Evolutionary conservation across 192 early-diverging fungal genomes (phyloP).

Genomic region (Coemansia sp.): DNA sequence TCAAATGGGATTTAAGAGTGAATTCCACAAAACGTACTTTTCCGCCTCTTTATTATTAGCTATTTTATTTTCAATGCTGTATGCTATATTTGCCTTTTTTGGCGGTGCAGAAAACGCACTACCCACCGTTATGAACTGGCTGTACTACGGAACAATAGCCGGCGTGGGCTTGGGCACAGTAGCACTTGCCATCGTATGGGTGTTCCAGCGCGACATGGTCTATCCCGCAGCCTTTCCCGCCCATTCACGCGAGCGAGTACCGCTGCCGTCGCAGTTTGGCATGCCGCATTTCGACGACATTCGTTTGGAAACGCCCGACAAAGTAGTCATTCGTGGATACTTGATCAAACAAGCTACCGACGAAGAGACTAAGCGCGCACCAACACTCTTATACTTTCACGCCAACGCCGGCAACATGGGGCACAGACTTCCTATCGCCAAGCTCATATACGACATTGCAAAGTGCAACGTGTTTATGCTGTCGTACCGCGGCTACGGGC

Average conservation of each 20-base stretch:
- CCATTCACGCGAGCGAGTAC: slow-evolving; percentile 47
- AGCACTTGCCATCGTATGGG: slow-evolving; percentile 55
- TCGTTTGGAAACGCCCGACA: slow-evolving; percentile 74
- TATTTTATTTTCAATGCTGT: slow-evolving; percentile 34
- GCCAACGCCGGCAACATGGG: slow-evolving; percentile 99
- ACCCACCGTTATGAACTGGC: slow-evolving; percentile 26
- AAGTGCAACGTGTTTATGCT: slow-evolving; percentile 92
- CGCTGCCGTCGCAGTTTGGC: slow-evolving; percentile 67
- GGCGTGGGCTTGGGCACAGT: slow-evolving; percentile 14
- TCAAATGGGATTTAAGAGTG: not conserved
- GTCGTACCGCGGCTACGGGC: slow-evolving; percentile 96
- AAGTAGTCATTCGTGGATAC: slow-evolving; percentile 76
- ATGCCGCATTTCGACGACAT: slow-evolving; percentile 71
- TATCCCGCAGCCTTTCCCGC: slow-evolving; percentile 67
- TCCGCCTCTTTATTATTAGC: not conserved
- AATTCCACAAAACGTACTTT: not conserved
- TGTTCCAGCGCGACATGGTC: slow-evolving; percentile 76
- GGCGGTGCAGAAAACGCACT: slow-evolving; percentile 37
- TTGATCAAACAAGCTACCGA: slow-evolving; percentile 65
- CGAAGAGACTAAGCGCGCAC: slow-evolving; percentile 55
- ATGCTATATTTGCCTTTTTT: slow-evolving; percentile 39
- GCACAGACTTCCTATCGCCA: slow-evolving; percentile 90
- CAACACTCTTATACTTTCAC: slow-evolving; percentile 89
- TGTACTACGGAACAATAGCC: slow-evolving; percentile 27
- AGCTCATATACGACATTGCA: slow-evolving; percentile 63